A percentile compares a stretch with the other conserved stretches of the same genome.
Conservation (phyloP, 768 basidiomycete genomes). For the Tricholoma furcatifolium region DNA sequence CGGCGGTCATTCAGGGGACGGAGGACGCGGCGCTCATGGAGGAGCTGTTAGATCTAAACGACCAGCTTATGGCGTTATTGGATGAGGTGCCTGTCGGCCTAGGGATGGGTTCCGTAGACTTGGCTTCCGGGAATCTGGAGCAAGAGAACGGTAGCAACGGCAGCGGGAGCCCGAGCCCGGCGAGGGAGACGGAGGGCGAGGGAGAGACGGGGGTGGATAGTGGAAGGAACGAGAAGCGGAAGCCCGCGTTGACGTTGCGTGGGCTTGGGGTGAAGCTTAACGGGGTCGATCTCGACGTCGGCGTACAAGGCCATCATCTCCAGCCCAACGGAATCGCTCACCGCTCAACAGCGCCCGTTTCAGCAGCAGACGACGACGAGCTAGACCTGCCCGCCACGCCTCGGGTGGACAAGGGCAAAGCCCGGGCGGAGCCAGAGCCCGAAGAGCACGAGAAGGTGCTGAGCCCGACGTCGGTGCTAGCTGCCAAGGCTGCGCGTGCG, state of each 20-base stretch:
- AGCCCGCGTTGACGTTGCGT: conserved; percentile 39
- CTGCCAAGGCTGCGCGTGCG: conserved; percentile 33
- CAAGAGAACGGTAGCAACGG: too few relatives aligned
- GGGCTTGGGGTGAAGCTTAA: conserved; percentile 45
- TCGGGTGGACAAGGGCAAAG: conserved; percentile 77
- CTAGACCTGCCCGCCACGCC: conserved; percentile 51
- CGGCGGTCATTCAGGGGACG: conserved; percentile 50
- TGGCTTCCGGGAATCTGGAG: too few relatives aligned
- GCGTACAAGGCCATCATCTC: conserved; percentile 10
- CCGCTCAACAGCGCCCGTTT: conserved; percentile 2
- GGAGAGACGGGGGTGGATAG: too few relatives aligned
- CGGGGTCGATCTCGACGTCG: conserved; percentile 10
- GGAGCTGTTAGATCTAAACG: conserved; percentile 70
- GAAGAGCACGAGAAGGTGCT: conserved; percentile 70
- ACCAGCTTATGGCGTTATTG: conserved; percentile 60
- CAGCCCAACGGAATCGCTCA: conserved; percentile 9
- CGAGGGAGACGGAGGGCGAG: too few relatives aligned
- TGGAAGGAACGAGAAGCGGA: too few relatives aligned
- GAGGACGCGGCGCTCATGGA: conserved; percentile 62
- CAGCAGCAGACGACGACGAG: conserved; percentile 34
- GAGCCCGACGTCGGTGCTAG: conserved; percentile 57
- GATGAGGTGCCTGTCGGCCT: conserved; percentile 37
- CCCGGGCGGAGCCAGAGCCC: conserved; percentile 64
- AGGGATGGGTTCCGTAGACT: too few relatives aligned
- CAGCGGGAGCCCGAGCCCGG: too few relatives aligned